Percentiles rank a stretch among this genome's conserved stretches.
These are phyloP conservation scores for Kodamaea kaohsiungensis DNA, from an alignment of 805 yeast species.

Conservation along the genomic window DNA sequence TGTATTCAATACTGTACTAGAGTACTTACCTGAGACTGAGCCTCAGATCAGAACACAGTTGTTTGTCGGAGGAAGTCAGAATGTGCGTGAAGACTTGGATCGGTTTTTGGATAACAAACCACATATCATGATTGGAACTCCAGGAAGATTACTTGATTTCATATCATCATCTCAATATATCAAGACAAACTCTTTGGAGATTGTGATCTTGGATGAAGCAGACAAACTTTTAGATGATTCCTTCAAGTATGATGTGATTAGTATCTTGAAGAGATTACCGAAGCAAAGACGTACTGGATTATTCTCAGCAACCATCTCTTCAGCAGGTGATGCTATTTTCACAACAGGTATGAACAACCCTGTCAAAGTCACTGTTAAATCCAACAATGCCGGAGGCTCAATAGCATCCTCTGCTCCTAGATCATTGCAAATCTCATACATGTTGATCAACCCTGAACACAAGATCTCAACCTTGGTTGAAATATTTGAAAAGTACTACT, in stretches of 20 bases:
- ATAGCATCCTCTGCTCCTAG: slow-evolving; percentile 50
- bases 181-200: slow-evolving; percentile 63
- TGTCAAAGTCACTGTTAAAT: slow-evolving; percentile 77
- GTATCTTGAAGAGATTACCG: slow-evolving; percentile 70
- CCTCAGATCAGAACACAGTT: slow-evolving; percentile 53
- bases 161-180: slow-evolving; percentile 54
- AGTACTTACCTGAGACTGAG: slow-evolving; percentile 53
- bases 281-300: slow-evolving; percentile 92
- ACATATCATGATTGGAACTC: slow-evolving; percentile 85
- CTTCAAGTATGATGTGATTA: slow-evolving; percentile 66
- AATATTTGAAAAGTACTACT: slow-evolving; percentile 53
- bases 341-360: slow-evolving; percentile 93
- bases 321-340: slow-evolving; percentile 77
- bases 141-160: slow-evolving; percentile 84
- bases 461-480: slow-evolving; percentile 63
- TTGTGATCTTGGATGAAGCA: slow-evolving; percentile 88
- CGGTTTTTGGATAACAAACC: slow-evolving; percentile 56
- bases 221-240: slow-evolving; percentile 82
- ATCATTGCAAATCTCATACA: slow-evolving; percentile 61
- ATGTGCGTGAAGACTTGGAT: slow-evolving; percentile 72
- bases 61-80: slow-evolving; percentile 62
- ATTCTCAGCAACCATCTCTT: slow-evolving; percentile 89
- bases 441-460: slow-evolving; percentile 54
- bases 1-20: slow-evolving; percentile 63
- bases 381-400: slow-evolving; percentile 34